Base-by-base conservation (phyloP, 2,329 filamentous ascomycete species). In the Aspergillus pseudonomiae region DNA sequence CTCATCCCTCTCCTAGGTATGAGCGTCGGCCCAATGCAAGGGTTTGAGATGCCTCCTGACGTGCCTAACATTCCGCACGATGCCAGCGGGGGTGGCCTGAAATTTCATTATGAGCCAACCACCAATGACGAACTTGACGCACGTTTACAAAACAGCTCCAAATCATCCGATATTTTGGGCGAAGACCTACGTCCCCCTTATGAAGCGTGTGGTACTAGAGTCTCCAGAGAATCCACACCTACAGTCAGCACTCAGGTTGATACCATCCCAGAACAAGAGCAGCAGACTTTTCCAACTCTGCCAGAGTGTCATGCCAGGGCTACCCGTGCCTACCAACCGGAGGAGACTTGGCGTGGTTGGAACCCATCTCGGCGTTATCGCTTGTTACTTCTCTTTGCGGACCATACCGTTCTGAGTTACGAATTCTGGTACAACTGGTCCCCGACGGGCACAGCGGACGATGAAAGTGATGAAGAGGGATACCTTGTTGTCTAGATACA, bases 321-420 rank as follows among this genome's bases (percentile, higher is more conserved):
- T 10, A 74, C 73, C 6, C 65, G 63, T 7, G 67, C 65, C 54
- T 74, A 78, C 36, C 69, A 72, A n/a, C 76, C 77, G 7, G 67
- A 72, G 14, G 76, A 79, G 62, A 54, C 55, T 48, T 81, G 80
- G 78, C 76, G 77, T 46, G 76, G 78, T 16, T 74, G 71, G 57
- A 77, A 79, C 50, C 74, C 75, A 24, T 81, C 77, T 19, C 79
- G 82, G 24, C 77, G 78, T 52, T 83, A 83, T 65, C 73, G 88
- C 32, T 66, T 90, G 24, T 72, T 90, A 65, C 74, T 90, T 70
- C 82, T 82, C 63, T 89, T 84, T 71, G 75, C 74, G 19, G 84
- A 89, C 71, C 82, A 86, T 65, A 83, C 83, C 0, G 77, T 89
- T 9, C 73, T 88, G 75, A 85, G 81, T 63, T 90, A 88, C 75